A percentile compares a stretch with the other conserved stretches of the same genome.
Conservation (phyloP, 352 stramenopile species). For the Globisporangium canariense region DNA sequence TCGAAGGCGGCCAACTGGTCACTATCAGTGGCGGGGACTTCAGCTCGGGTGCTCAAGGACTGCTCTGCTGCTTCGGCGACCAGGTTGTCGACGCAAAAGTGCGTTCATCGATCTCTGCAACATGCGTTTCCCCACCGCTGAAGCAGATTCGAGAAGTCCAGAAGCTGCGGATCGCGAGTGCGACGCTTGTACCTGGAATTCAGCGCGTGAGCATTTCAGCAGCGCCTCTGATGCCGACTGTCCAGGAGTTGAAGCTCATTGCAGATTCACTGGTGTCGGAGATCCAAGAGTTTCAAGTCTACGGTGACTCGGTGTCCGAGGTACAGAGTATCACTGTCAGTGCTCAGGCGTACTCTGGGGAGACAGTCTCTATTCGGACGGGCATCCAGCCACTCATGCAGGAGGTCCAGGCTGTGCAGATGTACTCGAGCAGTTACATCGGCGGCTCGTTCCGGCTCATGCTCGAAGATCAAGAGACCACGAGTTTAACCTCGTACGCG, state of each 20-base stretch:
- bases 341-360: constrained; percentile 37
- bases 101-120: constrained; percentile 54
- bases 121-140: constrained; percentile 65
- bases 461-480: constrained; percentile 34
- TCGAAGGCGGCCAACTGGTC: constrained; percentile 53
- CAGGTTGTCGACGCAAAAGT: constrained; percentile 58
- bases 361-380: constrained; percentile 34
- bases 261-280: constrained; percentile 29
- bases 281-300: constrained; percentile 51
- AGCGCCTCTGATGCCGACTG: constrained; percentile 30
- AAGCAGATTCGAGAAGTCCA: constrained; percentile 79
- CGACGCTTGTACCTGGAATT: constrained; percentile 41
- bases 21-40: constrained; percentile 65
- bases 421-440: constrained; percentile 42
- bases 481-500: constrained; percentile 46
- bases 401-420: constrained; percentile 42
- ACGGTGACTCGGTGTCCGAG: constrained; percentile 29
- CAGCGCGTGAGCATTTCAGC: constrained; percentile 50
- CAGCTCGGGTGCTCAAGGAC: constrained; percentile 28
- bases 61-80: constrained; percentile 89
- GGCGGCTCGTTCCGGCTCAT: constrained; percentile 41
- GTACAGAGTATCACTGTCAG: constrained; percentile 35
- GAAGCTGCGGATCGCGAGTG: constrained; percentile 54
- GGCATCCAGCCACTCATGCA: constrained; percentile 25
- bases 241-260: constrained; percentile 35